Conservation (phyloP, 2,329 filamentous ascomycete species). For the Claviceps sp. region DNA sequence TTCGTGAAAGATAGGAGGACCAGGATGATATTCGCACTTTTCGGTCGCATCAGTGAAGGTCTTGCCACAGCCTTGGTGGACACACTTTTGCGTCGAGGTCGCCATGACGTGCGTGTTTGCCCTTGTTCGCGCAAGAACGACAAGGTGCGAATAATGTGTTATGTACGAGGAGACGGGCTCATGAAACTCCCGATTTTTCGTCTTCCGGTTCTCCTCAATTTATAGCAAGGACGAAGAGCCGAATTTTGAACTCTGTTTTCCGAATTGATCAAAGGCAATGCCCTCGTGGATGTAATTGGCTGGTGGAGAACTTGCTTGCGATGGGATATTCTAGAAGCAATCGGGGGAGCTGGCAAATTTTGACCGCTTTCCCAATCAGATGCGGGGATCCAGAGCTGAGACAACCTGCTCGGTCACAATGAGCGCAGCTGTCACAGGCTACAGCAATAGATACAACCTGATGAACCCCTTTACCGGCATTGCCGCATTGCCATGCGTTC, state of each 20-base stretch:
- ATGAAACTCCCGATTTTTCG: neutral
- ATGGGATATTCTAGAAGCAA: slow-evolving; percentile 29
- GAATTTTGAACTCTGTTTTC: no score
- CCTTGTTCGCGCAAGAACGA: neutral
- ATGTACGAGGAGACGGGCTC: neutral
- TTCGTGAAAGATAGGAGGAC: slow-evolving; percentile 90
- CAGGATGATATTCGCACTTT: slow-evolving; percentile 82
- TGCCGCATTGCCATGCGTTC: no score
- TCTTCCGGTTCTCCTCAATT: neutral
- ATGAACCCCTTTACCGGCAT: no score
- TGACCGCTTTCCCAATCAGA: slow-evolving; percentile 23
- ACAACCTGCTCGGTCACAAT: no score
- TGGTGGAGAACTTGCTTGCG: slow-evolving; percentile 10
- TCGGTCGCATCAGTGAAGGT: slow-evolving; percentile 69
- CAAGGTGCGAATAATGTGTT: neutral
- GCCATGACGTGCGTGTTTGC: slow-evolving; percentile 4
- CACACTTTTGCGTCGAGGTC: slow-evolving; percentile 77
- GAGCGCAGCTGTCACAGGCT: no score
- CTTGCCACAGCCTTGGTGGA: slow-evolving; percentile 94
- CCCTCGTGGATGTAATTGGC: neutral
- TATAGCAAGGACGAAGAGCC: neutral
- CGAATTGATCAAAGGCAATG: no score
- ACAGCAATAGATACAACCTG: no score
- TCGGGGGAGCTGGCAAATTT: slow-evolving; percentile 1
- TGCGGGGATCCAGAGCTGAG: slow-evolving; percentile 15